These are phyloP conservation scores for Dillenia suffruticosa DNA, from an alignment of 164 flowering plant genomes.

Conservation along the genomic window DNA sequence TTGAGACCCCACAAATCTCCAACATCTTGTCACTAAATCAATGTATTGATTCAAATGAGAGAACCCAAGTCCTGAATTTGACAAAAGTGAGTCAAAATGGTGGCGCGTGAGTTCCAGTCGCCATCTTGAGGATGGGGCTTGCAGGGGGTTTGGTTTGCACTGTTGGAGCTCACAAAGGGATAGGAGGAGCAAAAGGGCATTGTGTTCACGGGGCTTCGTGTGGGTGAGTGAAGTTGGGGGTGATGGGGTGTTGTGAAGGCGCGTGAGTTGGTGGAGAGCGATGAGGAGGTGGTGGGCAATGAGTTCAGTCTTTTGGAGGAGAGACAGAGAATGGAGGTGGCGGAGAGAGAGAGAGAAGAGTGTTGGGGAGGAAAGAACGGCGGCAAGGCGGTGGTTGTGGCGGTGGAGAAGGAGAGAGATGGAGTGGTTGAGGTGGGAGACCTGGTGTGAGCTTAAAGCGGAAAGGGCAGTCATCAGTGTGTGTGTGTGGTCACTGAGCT, in stretches of 20 bases:
- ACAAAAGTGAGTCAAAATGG: constrained; percentile 22
- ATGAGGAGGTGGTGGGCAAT: constrained; percentile 62
- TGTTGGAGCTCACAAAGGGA: constrained; percentile 69
- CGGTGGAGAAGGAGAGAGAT: constrained; percentile 37
- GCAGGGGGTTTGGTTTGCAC: constrained; percentile 33
- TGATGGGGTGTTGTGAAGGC: constrained; percentile 17
- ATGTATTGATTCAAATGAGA: constrained; percentile 31
- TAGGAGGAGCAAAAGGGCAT: constrained; percentile 61
- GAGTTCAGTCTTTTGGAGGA: constrained; percentile 58
- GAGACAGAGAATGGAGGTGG: constrained; percentile 70
- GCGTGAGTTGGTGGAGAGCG: constrained; percentile 46
- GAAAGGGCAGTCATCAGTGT: constrained; percentile 55
- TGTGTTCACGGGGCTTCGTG: constrained; percentile 45
- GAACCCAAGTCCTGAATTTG: constrained; percentile 30
- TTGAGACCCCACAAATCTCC: constrained; percentile 32
- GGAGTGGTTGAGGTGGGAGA: constrained; percentile 41
- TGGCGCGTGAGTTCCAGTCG: constrained; percentile 21
- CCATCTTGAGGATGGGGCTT: constrained; percentile 36
- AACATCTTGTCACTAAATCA: constrained; percentile 41
- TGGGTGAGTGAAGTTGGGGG: constrained; percentile 13
- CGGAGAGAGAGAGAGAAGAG: constrained; percentile 60
- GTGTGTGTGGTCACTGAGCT: constrained; percentile 11
- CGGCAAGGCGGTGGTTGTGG: constrained; percentile 53
- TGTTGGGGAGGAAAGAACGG: constrained; percentile 55
- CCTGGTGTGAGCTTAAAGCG: constrained; percentile 41